These are phyloP conservation scores for Pythium chondricola DNA, from an alignment of 352 stramenopile genomes.

Conservation along the genomic window DNA sequence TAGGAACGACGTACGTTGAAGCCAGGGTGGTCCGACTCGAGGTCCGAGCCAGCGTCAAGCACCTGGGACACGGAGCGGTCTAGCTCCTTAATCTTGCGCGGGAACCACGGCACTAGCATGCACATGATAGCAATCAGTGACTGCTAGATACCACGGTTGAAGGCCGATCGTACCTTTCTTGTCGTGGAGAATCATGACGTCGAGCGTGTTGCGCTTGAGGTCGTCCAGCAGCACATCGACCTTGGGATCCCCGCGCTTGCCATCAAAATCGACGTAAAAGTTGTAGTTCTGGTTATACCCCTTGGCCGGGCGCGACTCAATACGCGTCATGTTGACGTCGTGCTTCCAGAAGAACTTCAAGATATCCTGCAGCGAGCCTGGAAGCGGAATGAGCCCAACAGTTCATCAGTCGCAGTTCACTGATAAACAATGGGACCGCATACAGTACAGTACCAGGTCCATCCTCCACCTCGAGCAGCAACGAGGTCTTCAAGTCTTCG, in stretches of 20 bases:
- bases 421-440: background rate
- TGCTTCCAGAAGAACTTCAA: slow-evolving; percentile 97
- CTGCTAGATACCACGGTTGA: background rate
- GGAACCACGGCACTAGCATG: slow-evolving; percentile 70
- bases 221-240: slow-evolving; percentile 86
- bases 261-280: slow-evolving; percentile 93
- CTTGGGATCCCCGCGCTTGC: slow-evolving; percentile 61
- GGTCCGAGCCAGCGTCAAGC: slow-evolving; percentile 91
- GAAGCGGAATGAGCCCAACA: no score
- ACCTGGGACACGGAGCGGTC: slow-evolving; percentile 76
- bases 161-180: no score
- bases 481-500: slow-evolving; percentile 68
- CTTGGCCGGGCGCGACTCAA: slow-evolving; percentile 92
- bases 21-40: slow-evolving; percentile 93
- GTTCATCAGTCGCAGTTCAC: no score
- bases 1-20: slow-evolving; percentile 70
- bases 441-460: slow-evolving; percentile 22
- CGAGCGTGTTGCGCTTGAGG: slow-evolving; percentile 81
- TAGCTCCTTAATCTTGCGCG: slow-evolving; percentile 77
- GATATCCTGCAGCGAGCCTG: slow-evolving; percentile 91
- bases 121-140: background rate
- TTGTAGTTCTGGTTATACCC: slow-evolving; percentile 79
- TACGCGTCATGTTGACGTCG: slow-evolving; percentile 95
- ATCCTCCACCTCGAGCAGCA: slow-evolving; percentile 72
- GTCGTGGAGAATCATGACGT: slow-evolving; percentile 91